Evolutionary conservation across 768 basidiomycete genomes (phyloP).

Genomic region (Termitomyces sp.): DNA sequence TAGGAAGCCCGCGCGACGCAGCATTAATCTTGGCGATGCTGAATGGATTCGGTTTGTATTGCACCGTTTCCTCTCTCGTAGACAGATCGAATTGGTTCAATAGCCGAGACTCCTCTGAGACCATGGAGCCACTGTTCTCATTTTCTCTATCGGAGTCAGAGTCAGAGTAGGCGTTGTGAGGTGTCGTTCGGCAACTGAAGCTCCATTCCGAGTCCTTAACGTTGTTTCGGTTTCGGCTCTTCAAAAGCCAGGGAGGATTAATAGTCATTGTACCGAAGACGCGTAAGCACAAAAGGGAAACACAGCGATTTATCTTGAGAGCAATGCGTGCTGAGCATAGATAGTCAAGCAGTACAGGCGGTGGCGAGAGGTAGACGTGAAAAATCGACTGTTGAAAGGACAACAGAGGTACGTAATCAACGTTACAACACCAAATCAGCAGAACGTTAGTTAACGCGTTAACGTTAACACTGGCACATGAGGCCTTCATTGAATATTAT

Average conservation of each 20-base stretch:
- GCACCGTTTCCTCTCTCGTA: slow-evolving; percentile 53
- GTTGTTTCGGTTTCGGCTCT: neutral
- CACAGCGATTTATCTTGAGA: neutral
- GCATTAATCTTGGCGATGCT: slow-evolving; percentile 80
- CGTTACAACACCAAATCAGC: no score
- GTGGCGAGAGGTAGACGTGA: no score
- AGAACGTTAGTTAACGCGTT: no score
- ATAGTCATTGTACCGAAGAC: neutral
- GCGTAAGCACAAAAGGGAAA: neutral
- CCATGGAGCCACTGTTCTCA: slow-evolving; percentile 17
- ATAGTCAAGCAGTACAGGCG: neutral
- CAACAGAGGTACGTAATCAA: no score
- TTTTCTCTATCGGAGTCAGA: slow-evolving; percentile 17
- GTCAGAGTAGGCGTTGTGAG: slow-evolving; percentile 17
- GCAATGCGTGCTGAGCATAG: neutral
- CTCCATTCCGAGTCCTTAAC: slow-evolving; percentile 31
- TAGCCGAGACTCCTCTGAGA: slow-evolving; percentile 22
- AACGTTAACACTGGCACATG: no score
- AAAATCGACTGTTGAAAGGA: no score
- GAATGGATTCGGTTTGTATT: slow-evolving; percentile 76
- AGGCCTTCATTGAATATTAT: no score
- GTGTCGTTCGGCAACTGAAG: slow-evolving; percentile 30
- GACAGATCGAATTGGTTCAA: slow-evolving; percentile 58
- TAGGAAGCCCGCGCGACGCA: slow-evolving; percentile 34
- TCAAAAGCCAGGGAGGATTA: neutral